phyloP scores from a whole-genome alignment of 257 asterid species.

The Capsicum baccatum region DNA sequence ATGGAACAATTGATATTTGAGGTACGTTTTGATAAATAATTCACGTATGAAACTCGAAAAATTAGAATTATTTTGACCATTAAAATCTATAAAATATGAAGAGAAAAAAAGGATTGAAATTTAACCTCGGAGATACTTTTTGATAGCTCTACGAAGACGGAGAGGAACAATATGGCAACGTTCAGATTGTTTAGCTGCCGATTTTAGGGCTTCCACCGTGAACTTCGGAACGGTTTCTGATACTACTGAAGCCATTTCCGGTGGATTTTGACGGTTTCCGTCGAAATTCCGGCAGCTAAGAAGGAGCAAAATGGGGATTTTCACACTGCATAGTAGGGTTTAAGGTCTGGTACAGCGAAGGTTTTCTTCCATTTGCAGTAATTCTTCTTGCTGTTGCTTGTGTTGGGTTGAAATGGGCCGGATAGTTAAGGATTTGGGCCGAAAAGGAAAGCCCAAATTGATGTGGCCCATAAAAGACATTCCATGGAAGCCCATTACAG shows the following conservation, averaged over 20 bases:
- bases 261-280: neutral
- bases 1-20: no score
- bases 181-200: conserved; percentile 90
- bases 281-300: neutral
- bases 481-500: neutral
- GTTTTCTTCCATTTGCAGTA: neutral
- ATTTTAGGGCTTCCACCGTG: conserved; percentile 82
- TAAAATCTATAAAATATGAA: no score
- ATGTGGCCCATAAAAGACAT: neutral
- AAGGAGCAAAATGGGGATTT: neutral
- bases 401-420: conserved; percentile 7
- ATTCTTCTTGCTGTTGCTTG: neutral
- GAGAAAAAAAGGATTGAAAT: neutral
- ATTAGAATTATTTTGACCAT: no score
- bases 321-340: conserved; percentile 2
- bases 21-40: no score
- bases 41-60: no score
- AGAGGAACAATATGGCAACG: conserved; percentile 72
- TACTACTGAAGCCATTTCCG: conserved; percentile 61
- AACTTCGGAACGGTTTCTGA: conserved; percentile 72
- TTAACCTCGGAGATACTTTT: conserved; percentile 71
- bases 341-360: neutral
- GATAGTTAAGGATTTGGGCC: neutral
- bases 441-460: neutral
- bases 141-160: conserved; percentile 80